phyloP scores from a whole-genome alignment of 257 asterid genomes.

The Pogostemon cablin region DNA sequence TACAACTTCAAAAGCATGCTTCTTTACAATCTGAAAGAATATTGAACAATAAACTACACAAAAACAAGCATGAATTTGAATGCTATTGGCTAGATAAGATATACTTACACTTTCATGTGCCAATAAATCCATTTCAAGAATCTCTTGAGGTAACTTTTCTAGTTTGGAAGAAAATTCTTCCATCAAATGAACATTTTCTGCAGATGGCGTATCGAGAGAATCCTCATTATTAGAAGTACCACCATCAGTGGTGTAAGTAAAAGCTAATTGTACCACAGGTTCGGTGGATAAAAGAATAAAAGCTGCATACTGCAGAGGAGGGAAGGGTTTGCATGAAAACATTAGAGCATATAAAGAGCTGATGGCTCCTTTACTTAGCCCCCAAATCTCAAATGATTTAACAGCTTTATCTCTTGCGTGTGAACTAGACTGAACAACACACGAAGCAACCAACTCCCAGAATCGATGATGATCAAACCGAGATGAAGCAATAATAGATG shows the following conservation, averaged over 20 bases:
- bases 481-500: constrained; percentile 69
- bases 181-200: constrained; percentile 63
- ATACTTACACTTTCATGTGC: constrained; percentile 75
- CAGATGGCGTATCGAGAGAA: constrained; percentile 48
- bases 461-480: constrained; percentile 64
- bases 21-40: neutral
- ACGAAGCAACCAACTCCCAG: constrained; percentile 89
- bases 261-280: constrained; percentile 62
- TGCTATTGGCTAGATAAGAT: constrained; percentile 14
- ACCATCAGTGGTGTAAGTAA: constrained; percentile 44
- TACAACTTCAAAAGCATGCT: constrained; percentile 14
- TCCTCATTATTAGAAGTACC: constrained; percentile 52
- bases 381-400: constrained; percentile 92
- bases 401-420: constrained; percentile 88
- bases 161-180: constrained; percentile 75
- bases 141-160: constrained; percentile 57
- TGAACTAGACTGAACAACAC: constrained; percentile 71
- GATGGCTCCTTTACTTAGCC: constrained; percentile 84
- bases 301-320: constrained; percentile 81
- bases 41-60: neutral
- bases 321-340: constrained; percentile 76
- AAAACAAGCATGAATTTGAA: constrained; percentile 10
- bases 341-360: constrained; percentile 78
- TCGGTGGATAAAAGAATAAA: constrained; percentile 79
- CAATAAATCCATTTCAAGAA: constrained; percentile 70